Base-by-base conservation (phyloP, 352 stramenopile genomes). In the Elongisporangium anandrum region DNA sequence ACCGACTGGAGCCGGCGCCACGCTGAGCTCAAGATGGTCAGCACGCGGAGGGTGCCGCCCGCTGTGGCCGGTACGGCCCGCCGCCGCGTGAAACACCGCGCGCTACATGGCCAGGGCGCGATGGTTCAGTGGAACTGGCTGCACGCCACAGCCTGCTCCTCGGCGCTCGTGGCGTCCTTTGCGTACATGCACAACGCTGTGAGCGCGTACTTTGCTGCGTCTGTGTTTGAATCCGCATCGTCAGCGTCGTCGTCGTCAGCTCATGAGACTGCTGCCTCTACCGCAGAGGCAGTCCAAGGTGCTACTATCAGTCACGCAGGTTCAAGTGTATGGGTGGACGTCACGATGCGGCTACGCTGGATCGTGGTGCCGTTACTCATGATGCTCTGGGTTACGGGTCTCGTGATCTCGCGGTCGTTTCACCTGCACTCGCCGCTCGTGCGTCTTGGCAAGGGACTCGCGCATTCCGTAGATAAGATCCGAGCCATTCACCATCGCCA, bases 121-220 rank as follows among this genome's bases (percentile, higher is more conserved):
- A 59, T 78, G 26, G 58, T 75, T 56, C 70, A 64, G n/a, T 92
- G 82, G 82, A 92, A 70, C 60, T 92, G 82, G 82, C 66, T 90
- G 58, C 74, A 87, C 34, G 82, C 82, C 7, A 92, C 77, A 13
- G 70, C 79, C 41, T 90, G 81, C 65, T 87, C 77, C 21, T 85
- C 68, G 7, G 77, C 73, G n/a, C 66, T 92, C 54, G 79, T 90
- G 21, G 78, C 77, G 53, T 87, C 79, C 47, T 61, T 77, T n/a
- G 77, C 76, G 52, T 92, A 92, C 66, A 79, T 88, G 65, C 79
- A 92, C 67, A 68, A 57, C 13, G 72, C 77, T 50, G 65, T 88
- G 17, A 71, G 54, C 16, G 45, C 68, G 26, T 85, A 82, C 63
- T 75, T 79, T 55, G 65, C 22, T 23, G 3, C 15, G 39, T n/a